Evolutionary conservation across 2,329 filamentous ascomycete genomes (phyloP).

Genomic region (Aspergillus hiratsukae): DNA sequence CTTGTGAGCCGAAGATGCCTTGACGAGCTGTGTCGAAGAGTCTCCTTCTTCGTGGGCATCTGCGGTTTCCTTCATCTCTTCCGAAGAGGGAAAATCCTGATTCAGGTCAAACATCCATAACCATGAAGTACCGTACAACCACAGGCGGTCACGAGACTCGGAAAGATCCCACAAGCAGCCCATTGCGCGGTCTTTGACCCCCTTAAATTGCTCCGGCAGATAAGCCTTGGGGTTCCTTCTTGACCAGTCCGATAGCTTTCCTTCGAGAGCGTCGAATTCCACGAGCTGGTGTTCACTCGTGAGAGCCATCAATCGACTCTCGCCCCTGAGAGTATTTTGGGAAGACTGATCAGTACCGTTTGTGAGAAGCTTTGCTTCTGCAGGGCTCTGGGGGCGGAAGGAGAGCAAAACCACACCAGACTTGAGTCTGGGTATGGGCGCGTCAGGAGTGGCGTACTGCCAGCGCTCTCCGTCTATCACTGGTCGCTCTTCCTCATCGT

Average conservation of each 20-base stretch:
- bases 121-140: conserved; percentile 83
- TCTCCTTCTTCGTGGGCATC: conserved; percentile 22
- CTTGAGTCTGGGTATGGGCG: conserved; percentile 65
- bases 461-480: conserved; percentile 63
- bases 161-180: conserved; percentile 77
- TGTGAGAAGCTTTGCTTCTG: conserved; percentile 31
- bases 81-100: conserved; percentile 56
- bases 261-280: conserved; percentile 73
- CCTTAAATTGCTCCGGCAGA: conserved; percentile 69
- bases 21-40: conserved; percentile 17
- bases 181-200: conserved; percentile 74
- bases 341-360: conserved; percentile 36
- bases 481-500: conserved; percentile 47
- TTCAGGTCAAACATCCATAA: conserved; percentile 88
- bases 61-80: conserved; percentile 20
- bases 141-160: conserved; percentile 58
- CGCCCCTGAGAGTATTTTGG: conserved; percentile 46
- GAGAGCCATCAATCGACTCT: conserved; percentile 56
- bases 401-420: conserved; percentile 63
- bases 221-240: conserved; percentile 71
- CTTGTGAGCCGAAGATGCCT: conserved; percentile 30
- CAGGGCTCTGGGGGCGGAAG: conserved; percentile 50
- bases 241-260: conserved; percentile 79
- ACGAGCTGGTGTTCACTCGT: conserved; percentile 65
- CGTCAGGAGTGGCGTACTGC: conserved; percentile 67